Evolutionary conservation across 495 filamentous ascomycete species (phyloP).

Genomic region (Daldinia childiae): DNA sequence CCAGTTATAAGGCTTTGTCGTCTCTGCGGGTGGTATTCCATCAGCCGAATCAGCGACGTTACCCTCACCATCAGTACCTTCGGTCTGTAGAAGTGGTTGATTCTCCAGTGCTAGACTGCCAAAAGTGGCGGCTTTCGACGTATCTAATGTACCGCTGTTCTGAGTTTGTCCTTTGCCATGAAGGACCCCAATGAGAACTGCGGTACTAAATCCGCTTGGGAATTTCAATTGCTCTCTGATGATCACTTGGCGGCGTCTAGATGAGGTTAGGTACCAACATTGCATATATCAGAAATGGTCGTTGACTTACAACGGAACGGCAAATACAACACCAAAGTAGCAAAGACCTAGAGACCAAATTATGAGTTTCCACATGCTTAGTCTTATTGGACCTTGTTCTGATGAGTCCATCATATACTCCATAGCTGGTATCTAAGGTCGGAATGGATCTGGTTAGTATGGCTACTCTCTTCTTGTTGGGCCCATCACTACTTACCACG

Average conservation of each 20-base stretch:
- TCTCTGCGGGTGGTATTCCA: conserved; percentile 23
- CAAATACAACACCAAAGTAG: conserved; percentile 96
- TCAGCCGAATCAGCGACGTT: conserved; percentile 6
- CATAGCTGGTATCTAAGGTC: conserved; percentile 77
- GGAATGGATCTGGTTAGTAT: conserved; percentile 42
- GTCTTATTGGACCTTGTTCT: conserved; percentile 77
- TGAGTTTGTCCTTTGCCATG: conserved; percentile 66
- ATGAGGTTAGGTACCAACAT: conserved; percentile 42
- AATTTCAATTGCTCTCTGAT: conserved; percentile 92
- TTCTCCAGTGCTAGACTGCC: conserved; percentile 46
- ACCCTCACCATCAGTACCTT: conserved; percentile 27
- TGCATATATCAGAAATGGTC: background rate
- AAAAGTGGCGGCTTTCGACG: conserved; percentile 46
- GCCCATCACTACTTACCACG: conserved; percentile 53
- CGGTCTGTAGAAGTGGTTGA: conserved; percentile 31
- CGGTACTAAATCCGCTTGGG: conserved; percentile 93
- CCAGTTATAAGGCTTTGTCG: conserved; percentile 55
- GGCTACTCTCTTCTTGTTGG: background rate
- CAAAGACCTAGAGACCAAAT: conserved; percentile 92
- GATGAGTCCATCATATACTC: conserved; percentile 80
- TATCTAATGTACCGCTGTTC: conserved; percentile 32
- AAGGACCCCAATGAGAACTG: conserved; percentile 87
- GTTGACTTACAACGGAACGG: conserved; percentile 71
- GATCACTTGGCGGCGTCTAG: conserved; percentile 80
- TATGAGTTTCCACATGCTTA: conserved; percentile 79